These are phyloP conservation scores for Cornus suecica DNA, from an alignment of 148 eudicot species.

Conservation along the genomic window DNA sequence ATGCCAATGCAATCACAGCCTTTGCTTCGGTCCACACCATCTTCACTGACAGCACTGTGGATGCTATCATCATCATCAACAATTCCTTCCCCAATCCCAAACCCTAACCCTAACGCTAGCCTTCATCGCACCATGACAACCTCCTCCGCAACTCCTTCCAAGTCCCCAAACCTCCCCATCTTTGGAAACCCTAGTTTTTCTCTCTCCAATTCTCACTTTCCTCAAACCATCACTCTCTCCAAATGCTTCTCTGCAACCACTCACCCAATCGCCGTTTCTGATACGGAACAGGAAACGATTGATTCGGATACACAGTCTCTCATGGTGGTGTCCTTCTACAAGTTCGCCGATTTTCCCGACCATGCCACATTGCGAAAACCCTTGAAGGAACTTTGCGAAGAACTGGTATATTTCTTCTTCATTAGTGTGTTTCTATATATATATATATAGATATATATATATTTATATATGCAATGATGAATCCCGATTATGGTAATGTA, in stretches of 20 bases:
- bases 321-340: constrained; percentile 86
- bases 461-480: neutral
- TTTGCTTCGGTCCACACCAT: constrained; percentile 27
- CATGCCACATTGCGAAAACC: constrained; percentile 67
- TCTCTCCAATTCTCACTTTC: constrained; percentile 17
- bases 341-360: constrained; percentile 85
- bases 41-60: constrained; percentile 16
- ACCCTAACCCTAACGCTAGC: constrained; percentile 11
- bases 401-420: constrained; percentile 43
- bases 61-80: constrained; percentile 28
- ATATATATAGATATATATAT: too few species aligned
- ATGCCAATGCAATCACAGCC: constrained; percentile 40
- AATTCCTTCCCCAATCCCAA: constrained; percentile 2
- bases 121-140: constrained; percentile 31
- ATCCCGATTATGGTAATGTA: neutral
- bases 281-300: neutral
- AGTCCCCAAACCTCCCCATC: constrained; percentile 19
- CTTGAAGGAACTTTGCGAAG: constrained; percentile 66
- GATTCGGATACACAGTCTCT: constrained; percentile 30
- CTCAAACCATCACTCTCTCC: constrained; percentile 13
- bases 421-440: too few species aligned
- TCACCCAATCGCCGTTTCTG: constrained; percentile 18
- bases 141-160: constrained; percentile 13
- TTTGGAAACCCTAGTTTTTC: constrained; percentile 18
- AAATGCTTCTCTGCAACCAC: constrained; percentile 27